These are phyloP conservation scores for Pyracantha coccinea DNA, from an alignment of 331 rosid species.

Conservation along the genomic window DNA sequence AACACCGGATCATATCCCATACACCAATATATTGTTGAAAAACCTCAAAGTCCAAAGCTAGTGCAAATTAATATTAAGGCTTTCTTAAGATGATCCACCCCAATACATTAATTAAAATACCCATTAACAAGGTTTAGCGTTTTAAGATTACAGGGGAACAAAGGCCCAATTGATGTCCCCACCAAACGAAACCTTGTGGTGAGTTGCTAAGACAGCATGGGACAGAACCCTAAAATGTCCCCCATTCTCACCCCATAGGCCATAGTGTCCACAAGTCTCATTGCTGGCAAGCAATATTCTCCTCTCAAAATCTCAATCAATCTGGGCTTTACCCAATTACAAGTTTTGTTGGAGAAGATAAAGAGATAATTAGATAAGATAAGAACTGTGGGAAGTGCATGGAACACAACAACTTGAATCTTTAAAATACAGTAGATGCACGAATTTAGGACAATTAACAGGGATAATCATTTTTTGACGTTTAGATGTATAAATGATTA, in stretches of 20 bases:
- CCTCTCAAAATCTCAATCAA: neutral
- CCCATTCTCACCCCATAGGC: constrained; percentile 14
- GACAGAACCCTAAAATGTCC: constrained; percentile 12
- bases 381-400: neutral
- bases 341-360: neutral
- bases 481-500: too few relatives aligned
- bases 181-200: constrained; percentile 17
- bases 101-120: neutral
- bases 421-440: too few relatives aligned
- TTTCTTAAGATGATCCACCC: too few relatives aligned
- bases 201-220: constrained; percentile 29
- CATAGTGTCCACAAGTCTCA: constrained; percentile 14
- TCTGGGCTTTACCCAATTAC: neutral
- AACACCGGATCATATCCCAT: too few relatives aligned
- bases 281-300: constrained; percentile 25
- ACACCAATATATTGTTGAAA: too few relatives aligned
- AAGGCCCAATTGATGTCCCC: constrained; percentile 31
- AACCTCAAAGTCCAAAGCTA: too few relatives aligned
- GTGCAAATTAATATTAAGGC: too few relatives aligned
- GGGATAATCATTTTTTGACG: too few relatives aligned
- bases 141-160: neutral
- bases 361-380: neutral
- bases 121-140: neutral
- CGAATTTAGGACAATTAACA: too few relatives aligned
- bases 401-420: neutral